Base-by-base conservation (phyloP, 495 filamentous ascomycete species). In the Staphylotrichum longicolle region DNA sequence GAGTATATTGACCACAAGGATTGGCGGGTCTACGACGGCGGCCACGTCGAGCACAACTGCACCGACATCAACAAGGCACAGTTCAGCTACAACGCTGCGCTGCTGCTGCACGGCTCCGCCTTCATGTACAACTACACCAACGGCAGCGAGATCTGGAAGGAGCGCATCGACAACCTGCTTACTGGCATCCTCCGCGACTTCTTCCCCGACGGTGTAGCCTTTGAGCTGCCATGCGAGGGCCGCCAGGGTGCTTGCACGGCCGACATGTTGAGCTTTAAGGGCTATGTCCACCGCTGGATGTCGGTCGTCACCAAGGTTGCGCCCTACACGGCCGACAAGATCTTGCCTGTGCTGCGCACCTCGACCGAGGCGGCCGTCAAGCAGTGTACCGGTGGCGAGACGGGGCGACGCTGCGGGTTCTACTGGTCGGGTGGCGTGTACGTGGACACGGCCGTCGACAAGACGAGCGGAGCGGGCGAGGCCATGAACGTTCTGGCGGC, bases 231-330 rank as follows among this genome's bases (percentile, higher is more conserved):
- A 15, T 93, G 89, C 74, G 89, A 91, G 65, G 68, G 75, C 0
- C 73, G 77, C 54, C 70, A 78, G 48, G 82, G 74, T 7, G 74
- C 78, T 3, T 91, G 89, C 75, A 85, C 88, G 65, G 79, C 83
- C n/a, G 88, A 92, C 65, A 88, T 91, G 75, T 75, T 85, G 44
- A 86, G 82, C 46, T 93, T 92, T 85, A 93, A 92, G 72, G 89
- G 87, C 20, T 91, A 90, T 72, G 74, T 91, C 7, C 76, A 89
- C 32, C 87, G 90, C 44, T 93, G 89, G 87, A 82, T 94, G 82
- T 80, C 82, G n/a, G 77, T 80, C n/a, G 80, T 85, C 37, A 85
- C 87, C 9, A 85, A 91, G 69, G 71, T 91, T 46, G 88, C 86
- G 0, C 89, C 91, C 0, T 86, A 85, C 67, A 88, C 82, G 7